Evolutionary conservation across 192 early-diverging fungal species (phyloP).

Genomic region (Backusella sp.): DNA sequence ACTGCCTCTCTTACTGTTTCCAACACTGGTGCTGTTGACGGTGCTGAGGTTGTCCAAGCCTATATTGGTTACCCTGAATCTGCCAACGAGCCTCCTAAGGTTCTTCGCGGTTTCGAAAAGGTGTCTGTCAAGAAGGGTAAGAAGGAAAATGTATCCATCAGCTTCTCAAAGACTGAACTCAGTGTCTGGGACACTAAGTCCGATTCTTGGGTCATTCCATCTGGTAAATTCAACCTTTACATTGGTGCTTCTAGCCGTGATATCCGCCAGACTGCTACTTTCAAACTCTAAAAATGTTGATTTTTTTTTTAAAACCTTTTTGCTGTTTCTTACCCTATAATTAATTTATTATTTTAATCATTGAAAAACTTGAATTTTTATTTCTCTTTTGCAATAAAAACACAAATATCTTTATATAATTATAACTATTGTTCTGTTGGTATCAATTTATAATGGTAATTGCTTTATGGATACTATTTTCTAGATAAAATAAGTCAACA

Average conservation of each 20-base stretch:
- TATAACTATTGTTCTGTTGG: too few species aligned
- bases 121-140: slow-evolving; percentile 14
- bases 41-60: slow-evolving; percentile 38
- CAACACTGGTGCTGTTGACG: slow-evolving; percentile 27
- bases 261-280: slow-evolving; percentile 29
- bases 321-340: not conserved
- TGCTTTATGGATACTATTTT: too few species aligned
- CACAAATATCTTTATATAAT: too few species aligned
- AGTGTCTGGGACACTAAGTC: slow-evolving; percentile 40
- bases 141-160: slow-evolving; percentile 36
- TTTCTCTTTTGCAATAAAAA: too few species aligned
- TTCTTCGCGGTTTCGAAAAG: slow-evolving; percentile 25
- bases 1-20: slow-evolving; percentile 32
- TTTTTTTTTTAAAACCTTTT: not conserved
- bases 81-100: slow-evolving; percentile 10
- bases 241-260: slow-evolving; percentile 57
- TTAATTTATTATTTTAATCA: too few species aligned
- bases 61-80: slow-evolving; percentile 39
- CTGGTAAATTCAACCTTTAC: slow-evolving; percentile 47
- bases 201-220: slow-evolving; percentile 44
- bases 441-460: too few species aligned
- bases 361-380: too few species aligned
- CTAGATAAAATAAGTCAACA: too few species aligned
- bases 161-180: slow-evolving; percentile 44
- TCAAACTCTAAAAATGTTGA: not conserved